Evolutionary conservation across 2,329 filamentous ascomycete genomes (phyloP).

Genomic region (Xylariaceae sp.): DNA sequence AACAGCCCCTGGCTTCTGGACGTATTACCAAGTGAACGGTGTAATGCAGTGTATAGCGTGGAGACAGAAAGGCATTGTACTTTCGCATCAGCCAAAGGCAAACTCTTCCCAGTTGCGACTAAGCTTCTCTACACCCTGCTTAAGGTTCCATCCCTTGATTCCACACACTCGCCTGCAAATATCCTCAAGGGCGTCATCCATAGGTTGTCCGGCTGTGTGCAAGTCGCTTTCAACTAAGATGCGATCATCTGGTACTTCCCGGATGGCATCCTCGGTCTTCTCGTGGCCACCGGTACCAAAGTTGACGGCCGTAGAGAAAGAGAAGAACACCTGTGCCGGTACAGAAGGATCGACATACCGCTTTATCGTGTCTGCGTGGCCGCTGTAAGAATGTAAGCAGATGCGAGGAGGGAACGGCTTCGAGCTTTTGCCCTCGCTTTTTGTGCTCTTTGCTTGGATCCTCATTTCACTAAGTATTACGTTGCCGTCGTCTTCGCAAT

Average conservation of each 20-base stretch:
- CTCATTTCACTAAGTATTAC: no score
- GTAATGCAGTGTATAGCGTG: no score
- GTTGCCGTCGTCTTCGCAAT: constrained; percentile 17
- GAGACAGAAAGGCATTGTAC: background rate
- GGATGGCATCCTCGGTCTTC: constrained; percentile 61
- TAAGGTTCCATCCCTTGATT: constrained; percentile 72
- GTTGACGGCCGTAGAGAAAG: constrained; percentile 83
- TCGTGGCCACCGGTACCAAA: constrained; percentile 49
- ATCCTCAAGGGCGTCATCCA: constrained; percentile 74
- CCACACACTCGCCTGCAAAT: constrained; percentile 73
- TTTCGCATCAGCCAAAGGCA: constrained; percentile 53
- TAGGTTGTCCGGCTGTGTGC: constrained; percentile 72
- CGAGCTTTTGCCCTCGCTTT: constrained; percentile 16
- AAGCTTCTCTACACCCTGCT: constrained; percentile 64
- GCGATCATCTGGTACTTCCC: constrained; percentile 68
- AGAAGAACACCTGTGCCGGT: constrained; percentile 78
- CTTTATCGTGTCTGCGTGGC: constrained; percentile 66
- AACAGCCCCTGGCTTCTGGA: no score
- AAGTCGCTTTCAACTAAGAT: constrained; percentile 88
- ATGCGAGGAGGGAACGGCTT: constrained; percentile 80
- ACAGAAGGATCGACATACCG: constrained; percentile 73
- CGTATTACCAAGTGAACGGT: background rate
- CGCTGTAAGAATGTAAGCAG: constrained; percentile 92
- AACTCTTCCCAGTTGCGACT: constrained; percentile 75
- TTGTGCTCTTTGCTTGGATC: background rate